Evolutionary conservation across 2,329 filamentous ascomycete species (phyloP).

Genomic region (Curvularia sp.): DNA sequence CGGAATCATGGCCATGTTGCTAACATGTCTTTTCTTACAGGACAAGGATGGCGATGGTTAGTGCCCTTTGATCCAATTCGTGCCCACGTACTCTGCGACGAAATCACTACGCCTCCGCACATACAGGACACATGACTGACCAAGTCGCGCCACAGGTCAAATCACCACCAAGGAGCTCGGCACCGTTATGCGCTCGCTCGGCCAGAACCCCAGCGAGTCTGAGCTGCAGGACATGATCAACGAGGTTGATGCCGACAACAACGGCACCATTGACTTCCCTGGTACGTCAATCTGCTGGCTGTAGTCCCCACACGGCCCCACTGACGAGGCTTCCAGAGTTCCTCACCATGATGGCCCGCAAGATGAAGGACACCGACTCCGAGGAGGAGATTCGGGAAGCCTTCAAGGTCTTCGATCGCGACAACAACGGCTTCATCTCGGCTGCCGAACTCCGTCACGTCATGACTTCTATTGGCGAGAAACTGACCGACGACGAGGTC

Average conservation of each 20-base stretch:
- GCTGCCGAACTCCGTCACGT: conserved; percentile 67
- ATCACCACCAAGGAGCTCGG: conserved; percentile 70
- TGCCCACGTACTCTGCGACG: conserved; percentile 5
- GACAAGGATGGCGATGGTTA: conserved; percentile 66
- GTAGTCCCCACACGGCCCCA: not conserved
- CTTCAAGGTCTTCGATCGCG: conserved; percentile 71
- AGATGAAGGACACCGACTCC: conserved; percentile 67
- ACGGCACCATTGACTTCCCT: conserved; percentile 70
- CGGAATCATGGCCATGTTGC: conserved; percentile 19
- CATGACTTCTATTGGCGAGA: conserved; percentile 70
- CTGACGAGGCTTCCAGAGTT: conserved; percentile 57
- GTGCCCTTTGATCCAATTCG: conserved; percentile 25
- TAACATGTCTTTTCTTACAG: conserved; percentile 48
- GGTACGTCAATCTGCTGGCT: conserved; percentile 48
- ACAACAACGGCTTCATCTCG: conserved; percentile 70
- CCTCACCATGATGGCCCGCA: conserved; percentile 70
- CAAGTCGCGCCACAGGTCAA: conserved; percentile 56
- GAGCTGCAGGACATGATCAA: conserved; percentile 72
- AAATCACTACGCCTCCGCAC: conserved; percentile 3
- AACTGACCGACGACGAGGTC: conserved; percentile 67
- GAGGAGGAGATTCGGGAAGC: conserved; percentile 70
- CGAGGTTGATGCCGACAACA: conserved; percentile 68
- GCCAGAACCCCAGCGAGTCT: conserved; percentile 67
- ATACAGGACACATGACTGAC: conserved; percentile 32
- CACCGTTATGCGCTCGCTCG: conserved; percentile 68